These are phyloP conservation scores for Fusarium heterosporum DNA, from an alignment of 2,329 filamentous ascomycete species.

Conservation along the genomic window DNA sequence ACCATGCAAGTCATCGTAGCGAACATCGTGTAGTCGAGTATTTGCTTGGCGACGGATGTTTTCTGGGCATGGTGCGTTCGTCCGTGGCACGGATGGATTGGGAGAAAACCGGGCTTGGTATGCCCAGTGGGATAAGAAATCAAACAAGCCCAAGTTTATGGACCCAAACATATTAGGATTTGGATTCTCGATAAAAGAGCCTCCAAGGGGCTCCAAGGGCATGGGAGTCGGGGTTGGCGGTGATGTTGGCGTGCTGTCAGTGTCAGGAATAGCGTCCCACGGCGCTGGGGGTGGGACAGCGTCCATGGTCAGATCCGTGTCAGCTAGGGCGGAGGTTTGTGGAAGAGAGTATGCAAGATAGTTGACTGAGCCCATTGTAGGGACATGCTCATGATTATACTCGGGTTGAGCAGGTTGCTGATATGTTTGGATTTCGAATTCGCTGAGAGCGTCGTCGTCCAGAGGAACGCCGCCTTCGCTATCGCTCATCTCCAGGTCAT, in stretches of 20 bases:
- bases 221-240: conserved; percentile 7
- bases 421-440: conserved; percentile 17
- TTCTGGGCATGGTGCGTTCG: conserved; percentile 46
- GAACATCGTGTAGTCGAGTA: conserved; percentile 41
- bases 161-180: conserved; percentile 58
- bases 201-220: conserved; percentile 15
- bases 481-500: conserved; percentile 53
- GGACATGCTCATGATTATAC: conserved; percentile 29
- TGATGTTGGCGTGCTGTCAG: background rate
- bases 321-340: conserved; percentile 18
- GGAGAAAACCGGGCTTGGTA: conserved; percentile 46
- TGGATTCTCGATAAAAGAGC: conserved; percentile 48
- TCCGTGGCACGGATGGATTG: conserved; percentile 39
- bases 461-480: conserved; percentile 51
- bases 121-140: conserved; percentile 65
- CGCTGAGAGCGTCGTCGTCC: conserved; percentile 25
- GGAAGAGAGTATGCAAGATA: conserved; percentile 25
- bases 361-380: conserved; percentile 23
- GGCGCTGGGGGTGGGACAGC: conserved; percentile 28
- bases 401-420: conserved; percentile 13
- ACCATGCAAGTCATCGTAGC: conserved; percentile 63
- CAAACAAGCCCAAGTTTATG: conserved; percentile 61
- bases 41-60: conserved; percentile 50
- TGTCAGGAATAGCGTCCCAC: conserved; percentile 15
- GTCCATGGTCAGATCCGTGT: conserved; percentile 34